Evolutionary conservation across 208 protist genomes (phyloP).

Genomic region (Leptomonas pyrrhocoris): DNA sequence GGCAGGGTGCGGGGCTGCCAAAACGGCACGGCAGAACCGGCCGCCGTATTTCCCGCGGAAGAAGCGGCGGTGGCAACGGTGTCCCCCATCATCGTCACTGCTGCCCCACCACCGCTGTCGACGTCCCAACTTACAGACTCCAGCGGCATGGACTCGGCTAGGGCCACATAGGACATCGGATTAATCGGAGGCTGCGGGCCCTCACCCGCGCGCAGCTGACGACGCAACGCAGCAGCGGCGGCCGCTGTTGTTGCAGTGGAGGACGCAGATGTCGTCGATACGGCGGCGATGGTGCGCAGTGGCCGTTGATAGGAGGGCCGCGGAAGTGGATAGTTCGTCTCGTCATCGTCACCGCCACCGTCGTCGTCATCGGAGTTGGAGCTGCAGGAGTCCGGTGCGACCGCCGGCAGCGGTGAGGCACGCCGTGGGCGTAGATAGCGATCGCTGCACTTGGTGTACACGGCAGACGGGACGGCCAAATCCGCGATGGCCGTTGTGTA

Average conservation of each 20-base stretch:
- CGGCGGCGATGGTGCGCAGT: constrained; percentile 1
- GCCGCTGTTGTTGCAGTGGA: too few species aligned
- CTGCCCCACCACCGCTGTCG: background rate
- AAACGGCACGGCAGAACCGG: background rate
- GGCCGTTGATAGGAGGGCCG: constrained; percentile 16
- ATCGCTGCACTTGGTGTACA: constrained; percentile 12
- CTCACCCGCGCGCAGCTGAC: constrained; percentile 1
- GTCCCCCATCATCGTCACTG: constrained; percentile 13
- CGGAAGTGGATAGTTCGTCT: background rate
- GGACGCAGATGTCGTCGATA: too few species aligned
- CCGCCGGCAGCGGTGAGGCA: constrained; percentile 22
- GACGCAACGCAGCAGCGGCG: too few species aligned
- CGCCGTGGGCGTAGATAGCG: constrained; percentile 20
- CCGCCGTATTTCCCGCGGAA: background rate
- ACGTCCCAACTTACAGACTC: constrained; percentile 12
- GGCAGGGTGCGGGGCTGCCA: constrained; percentile 30
- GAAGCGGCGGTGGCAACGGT: background rate
- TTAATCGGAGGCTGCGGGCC: background rate
- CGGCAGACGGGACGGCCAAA: background rate
- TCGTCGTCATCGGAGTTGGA: background rate
- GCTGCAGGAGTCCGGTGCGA: constrained; percentile 32
- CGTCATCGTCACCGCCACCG: constrained; percentile 1
- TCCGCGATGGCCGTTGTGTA: background rate
- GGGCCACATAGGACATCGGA: constrained; percentile 6
- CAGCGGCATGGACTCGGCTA: constrained; percentile 30